Base-by-base conservation (phyloP, 78 protist species). In the Dictyostelium purpureum region DNA sequence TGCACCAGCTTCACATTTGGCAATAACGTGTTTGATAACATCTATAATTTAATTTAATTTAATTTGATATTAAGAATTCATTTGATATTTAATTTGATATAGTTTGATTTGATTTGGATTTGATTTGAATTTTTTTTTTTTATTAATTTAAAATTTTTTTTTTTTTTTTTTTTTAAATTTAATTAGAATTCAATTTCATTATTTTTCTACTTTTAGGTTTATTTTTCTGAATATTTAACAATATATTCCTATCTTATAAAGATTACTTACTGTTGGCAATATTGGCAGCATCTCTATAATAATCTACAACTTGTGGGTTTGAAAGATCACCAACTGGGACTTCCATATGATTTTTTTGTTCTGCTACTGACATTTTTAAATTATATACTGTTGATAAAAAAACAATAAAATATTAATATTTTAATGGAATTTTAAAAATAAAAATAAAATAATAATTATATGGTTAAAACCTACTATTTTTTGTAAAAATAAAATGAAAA, bases 11-110 rank as follows among this genome's bases (percentile, higher is more conserved):
- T 24, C 40, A 73, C 88, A 77, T 26, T 31, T n/a, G 14, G 79
- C 28, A 73, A 89, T 80, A 33, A 89, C 94, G 33, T 89, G 73
- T 69, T 79, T 77, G 11, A 88, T 38, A 47, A 54, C 94, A 56
- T 77, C 92, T 85, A 42, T 28, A 11, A 21, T 28, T 61, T 7
- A 9, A 7, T 49, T 49, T 49, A 16, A 7, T 49, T 49, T 49
- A 16, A 7, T 49, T 49, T 49, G 16, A 49, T 49, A 49, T 6
- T 49, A 49, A 6, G 6, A 57, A 38, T 26, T 6, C 14, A 37
- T 38, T 59, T 12, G 2, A 43, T 42, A 31, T 21, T 21, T 65
- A 40, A 5, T 21, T 65, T 9, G 5, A 12, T 37, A 51, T 24
- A 37, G 28, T 43, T 38, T 18, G 33, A 33, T 6, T 5, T 11